phyloP scores from a whole-genome alignment of 768 basidiomycete species.

The Mycena venus region DNA sequence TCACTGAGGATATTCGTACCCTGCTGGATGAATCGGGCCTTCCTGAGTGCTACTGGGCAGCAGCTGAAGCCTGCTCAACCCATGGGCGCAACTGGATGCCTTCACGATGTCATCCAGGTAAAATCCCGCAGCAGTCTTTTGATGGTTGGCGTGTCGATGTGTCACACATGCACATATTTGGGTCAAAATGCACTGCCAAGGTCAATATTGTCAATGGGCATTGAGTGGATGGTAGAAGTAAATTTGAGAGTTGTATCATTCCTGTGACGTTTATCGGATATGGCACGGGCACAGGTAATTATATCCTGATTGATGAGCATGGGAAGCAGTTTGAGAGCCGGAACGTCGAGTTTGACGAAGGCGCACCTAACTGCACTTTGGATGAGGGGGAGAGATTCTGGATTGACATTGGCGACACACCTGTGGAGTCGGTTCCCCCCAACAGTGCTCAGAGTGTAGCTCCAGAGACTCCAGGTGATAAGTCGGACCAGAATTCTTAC shows the following conservation, averaged over 20 bases:
- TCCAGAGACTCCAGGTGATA: not conserved
- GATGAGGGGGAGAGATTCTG: slow-evolving; percentile 10
- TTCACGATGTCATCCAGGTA: not conserved
- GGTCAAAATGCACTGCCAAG: slow-evolving; percentile 3
- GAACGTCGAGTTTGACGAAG: slow-evolving; percentile 12
- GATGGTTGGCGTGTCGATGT: not conserved
- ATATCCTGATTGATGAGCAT: slow-evolving; percentile 4
- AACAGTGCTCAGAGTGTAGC: not conserved
- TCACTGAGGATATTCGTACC: not conserved
- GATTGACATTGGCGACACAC: not conserved
- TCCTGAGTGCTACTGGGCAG: not conserved
- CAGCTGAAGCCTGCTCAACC: not conserved
- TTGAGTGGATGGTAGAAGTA: not conserved
- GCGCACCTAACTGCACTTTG: not conserved
- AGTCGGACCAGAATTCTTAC: too few species aligned
- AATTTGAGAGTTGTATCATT: not conserved
- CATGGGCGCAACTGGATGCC: not conserved
- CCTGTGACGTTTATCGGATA: slow-evolving; percentile 6
- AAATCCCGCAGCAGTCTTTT: not conserved
- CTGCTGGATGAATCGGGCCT: not conserved
- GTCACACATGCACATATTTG: not conserved
- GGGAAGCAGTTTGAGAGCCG: slow-evolving; percentile 7
- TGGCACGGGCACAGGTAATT: not conserved
- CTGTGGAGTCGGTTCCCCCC: not conserved
- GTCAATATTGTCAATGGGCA: not conserved